A percentile compares a stretch with the other conserved stretches of the same genome.
These are phyloP conservation scores for Tuber magnatum DNA, from an alignment of 495 filamentous ascomycete species.

Conservation along the genomic window DNA sequence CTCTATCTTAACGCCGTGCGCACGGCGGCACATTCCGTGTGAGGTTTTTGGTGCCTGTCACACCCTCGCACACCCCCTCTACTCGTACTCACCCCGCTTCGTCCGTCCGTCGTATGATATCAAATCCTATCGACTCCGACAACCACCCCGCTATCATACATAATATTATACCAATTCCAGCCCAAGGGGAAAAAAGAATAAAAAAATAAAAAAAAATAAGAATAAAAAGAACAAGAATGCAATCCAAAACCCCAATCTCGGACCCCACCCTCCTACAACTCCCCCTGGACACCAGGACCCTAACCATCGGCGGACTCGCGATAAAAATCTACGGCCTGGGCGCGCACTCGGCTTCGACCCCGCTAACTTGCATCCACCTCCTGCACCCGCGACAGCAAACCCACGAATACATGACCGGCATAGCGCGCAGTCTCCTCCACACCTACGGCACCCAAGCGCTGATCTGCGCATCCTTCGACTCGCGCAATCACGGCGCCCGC, in stretches of 20 bases:
- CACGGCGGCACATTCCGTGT: not conserved
- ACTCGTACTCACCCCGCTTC: not conserved
- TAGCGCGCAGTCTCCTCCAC: constrained; percentile 22
- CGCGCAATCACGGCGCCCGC: constrained; percentile 79
- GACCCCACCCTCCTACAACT: not conserved
- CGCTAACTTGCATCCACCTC: constrained; percentile 43
- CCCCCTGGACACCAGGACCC: not conserved
- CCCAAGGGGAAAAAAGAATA: no score
- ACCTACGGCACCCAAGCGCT: constrained; percentile 47
- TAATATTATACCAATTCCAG: no score
- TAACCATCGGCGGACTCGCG: constrained; percentile 12
- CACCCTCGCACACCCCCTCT: not conserved
- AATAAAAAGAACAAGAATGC: not conserved
- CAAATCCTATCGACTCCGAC: no score
- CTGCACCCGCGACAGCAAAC: constrained; percentile 67
- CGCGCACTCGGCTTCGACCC: constrained; percentile 2
- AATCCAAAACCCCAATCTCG: not conserved
- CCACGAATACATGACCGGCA: constrained; percentile 60
- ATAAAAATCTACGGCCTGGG: constrained; percentile 16
- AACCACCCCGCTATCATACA: constrained; percentile 42
- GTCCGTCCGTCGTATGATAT: no score
- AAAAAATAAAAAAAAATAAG: not conserved
- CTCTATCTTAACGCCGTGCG: not conserved
- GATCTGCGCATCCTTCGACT: constrained; percentile 77
- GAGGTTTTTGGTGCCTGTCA: not conserved